Conservation (phyloP, 1,139 yeast species). For the Lipomyces yarrowii region DNA sequence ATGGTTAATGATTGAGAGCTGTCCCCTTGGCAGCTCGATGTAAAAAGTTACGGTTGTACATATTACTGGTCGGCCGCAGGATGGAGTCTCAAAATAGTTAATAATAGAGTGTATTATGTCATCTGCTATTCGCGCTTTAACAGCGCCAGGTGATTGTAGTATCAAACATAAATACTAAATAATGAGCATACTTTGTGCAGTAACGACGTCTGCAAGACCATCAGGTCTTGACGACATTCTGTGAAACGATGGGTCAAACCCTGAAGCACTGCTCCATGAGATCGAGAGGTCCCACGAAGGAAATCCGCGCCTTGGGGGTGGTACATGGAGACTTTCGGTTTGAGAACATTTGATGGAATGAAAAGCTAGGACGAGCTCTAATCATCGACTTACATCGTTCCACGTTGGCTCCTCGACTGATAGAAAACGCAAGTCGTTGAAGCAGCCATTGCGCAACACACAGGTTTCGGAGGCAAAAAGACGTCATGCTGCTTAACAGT, state of each 20-base stretch:
- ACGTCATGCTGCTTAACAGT: too few species aligned
- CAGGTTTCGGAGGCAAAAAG: neutral
- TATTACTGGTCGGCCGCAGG: neutral
- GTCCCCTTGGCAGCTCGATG: neutral
- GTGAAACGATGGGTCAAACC: too few species aligned
- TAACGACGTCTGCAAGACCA: too few species aligned
- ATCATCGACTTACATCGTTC: neutral
- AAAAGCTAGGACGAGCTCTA: neutral
- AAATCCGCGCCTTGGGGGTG: conserved; percentile 1
- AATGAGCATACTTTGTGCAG: neutral
- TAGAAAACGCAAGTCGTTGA: neutral
- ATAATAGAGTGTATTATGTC: neutral
- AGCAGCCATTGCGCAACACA: neutral
- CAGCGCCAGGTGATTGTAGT: neutral
- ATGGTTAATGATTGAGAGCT: neutral
- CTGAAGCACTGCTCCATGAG: neutral
- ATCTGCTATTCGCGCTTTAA: neutral
- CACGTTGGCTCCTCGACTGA: neutral
- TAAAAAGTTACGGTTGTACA: neutral
- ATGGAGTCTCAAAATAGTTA: neutral
- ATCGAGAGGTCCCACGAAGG: neutral
- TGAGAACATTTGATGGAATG: neutral
- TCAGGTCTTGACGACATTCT: too few species aligned
- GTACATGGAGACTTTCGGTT: neutral
- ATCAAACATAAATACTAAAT: neutral